phyloP scores from a whole-genome alignment of 495 filamentous ascomycete species.

The Peziza echinospora region DNA sequence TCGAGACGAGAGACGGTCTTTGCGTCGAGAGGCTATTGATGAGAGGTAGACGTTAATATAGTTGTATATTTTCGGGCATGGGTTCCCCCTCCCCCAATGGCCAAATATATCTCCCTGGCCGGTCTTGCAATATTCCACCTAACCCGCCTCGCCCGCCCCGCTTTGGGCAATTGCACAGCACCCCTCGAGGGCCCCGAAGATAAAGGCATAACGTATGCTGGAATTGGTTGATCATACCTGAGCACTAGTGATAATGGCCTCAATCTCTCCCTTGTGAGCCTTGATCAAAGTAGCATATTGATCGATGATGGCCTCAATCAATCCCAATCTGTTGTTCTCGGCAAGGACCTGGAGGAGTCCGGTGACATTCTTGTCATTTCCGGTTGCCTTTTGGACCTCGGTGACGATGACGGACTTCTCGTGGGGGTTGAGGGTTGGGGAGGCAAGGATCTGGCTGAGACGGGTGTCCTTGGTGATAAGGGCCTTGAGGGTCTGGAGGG shows the following conservation, averaged over 20 bases:
- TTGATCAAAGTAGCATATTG: slow-evolving; percentile 79
- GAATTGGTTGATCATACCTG: slow-evolving; percentile 44
- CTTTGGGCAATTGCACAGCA: neutral
- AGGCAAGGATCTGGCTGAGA: slow-evolving; percentile 48
- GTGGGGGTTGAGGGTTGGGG: slow-evolving; percentile 50
- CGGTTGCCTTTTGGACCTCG: slow-evolving; percentile 57
- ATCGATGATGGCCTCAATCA: slow-evolving; percentile 58
- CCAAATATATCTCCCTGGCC: too few relatives aligned
- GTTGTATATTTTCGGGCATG: too few relatives aligned
- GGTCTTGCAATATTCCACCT: neutral
- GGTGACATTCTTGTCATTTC: slow-evolving; percentile 66
- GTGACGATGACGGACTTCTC: slow-evolving; percentile 70
- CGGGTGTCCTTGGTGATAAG: slow-evolving; percentile 61
- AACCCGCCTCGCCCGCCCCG: neutral
- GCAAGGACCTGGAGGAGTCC: slow-evolving; percentile 78
- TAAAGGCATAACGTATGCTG: neutral
- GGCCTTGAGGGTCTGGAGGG: slow-evolving; percentile 44
- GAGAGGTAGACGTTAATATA: slow-evolving; percentile 3
- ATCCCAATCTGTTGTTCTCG: slow-evolving; percentile 81
- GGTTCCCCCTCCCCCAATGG: too few relatives aligned
- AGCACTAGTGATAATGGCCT: slow-evolving; percentile 74
- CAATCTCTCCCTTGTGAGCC: slow-evolving; percentile 76
- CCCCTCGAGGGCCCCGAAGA: neutral
- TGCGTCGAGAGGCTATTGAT: slow-evolving; percentile 60
- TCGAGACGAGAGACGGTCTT: slow-evolving; percentile 70